Percentiles rank a stretch among this genome's conserved stretches.
These are phyloP conservation scores for Blastocladiella britannica DNA, from an alignment of 192 early-diverging fungal genomes.

Conservation along the genomic window DNA sequence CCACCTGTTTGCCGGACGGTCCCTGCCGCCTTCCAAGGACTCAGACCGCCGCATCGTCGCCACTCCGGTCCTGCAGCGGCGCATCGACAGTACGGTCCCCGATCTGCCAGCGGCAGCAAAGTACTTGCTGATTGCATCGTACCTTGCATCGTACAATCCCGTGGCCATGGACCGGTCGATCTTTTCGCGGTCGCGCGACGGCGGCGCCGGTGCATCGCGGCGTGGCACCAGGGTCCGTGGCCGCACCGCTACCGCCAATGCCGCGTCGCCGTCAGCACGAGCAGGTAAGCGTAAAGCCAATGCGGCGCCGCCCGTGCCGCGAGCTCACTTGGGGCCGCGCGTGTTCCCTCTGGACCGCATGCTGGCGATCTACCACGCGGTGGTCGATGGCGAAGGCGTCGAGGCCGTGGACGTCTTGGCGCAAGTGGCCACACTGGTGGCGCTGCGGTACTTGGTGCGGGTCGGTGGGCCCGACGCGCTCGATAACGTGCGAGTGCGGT, in stretches of 20 bases:
- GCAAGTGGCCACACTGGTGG: constrained; percentile 16
- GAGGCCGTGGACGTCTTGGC: constrained; percentile 51
- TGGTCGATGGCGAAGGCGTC: constrained; percentile 48
- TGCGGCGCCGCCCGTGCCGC: constrained; percentile 17
- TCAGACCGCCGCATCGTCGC: too few relatives aligned
- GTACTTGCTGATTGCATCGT: constrained; percentile 71
- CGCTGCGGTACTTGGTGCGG: constrained; percentile 52
- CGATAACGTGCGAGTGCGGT: constrained; percentile 70
- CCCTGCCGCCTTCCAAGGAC: too few relatives aligned
- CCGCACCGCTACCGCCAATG: constrained; percentile 5
- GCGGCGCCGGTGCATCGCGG: too few relatives aligned
- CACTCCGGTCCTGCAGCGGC: too few relatives aligned
- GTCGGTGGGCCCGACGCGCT: constrained; percentile 47
- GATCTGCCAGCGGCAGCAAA: constrained; percentile 78
- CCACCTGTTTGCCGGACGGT: too few relatives aligned
- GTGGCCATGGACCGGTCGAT: constrained; percentile 60
- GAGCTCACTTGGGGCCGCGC: constrained; percentile 78
- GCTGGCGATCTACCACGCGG: constrained; percentile 89
- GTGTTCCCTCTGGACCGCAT: constrained; percentile 86
- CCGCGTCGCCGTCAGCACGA: too few relatives aligned
- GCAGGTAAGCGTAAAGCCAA: constrained; percentile 7
- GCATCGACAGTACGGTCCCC: too few relatives aligned
- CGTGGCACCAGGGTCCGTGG: too few relatives aligned
- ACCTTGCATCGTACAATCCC: constrained; percentile 87
- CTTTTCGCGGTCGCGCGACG: constrained; percentile 43